Percentiles rank a stretch among this genome's conserved stretches.
phyloP scores from a whole-genome alignment of 2,329 filamentous ascomycete species.

The Fusarium continuum region DNA sequence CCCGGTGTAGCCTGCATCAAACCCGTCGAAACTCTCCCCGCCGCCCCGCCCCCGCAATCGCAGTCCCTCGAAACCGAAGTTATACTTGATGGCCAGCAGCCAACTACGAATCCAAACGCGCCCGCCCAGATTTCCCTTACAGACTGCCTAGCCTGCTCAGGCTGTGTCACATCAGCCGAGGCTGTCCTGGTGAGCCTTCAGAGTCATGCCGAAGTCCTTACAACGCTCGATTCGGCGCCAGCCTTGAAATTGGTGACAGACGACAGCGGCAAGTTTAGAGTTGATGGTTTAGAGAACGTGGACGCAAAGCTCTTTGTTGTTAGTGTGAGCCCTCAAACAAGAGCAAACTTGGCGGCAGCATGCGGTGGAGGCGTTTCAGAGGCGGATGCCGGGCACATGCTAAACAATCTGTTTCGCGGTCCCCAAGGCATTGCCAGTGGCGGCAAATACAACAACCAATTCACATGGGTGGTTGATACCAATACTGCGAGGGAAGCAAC shows the following conservation, averaged over 20 bases:
- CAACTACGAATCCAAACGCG: constrained; percentile 63
- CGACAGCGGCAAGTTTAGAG: constrained; percentile 47
- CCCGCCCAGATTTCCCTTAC: constrained; percentile 95
- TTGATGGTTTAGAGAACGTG: constrained; percentile 64
- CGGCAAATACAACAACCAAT: constrained; percentile 77
- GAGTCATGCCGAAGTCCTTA: constrained; percentile 90
- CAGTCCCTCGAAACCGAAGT: constrained; percentile 76
- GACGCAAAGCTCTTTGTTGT: constrained; percentile 86
- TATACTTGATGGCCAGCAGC: constrained; percentile 85
- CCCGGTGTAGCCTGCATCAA: constrained; percentile 98
- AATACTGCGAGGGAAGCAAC: constrained; percentile 83
- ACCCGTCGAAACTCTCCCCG: constrained; percentile 89
- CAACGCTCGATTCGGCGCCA: constrained; percentile 76
- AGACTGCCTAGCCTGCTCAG: constrained; percentile 96
- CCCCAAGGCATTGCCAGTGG: constrained; percentile 73
- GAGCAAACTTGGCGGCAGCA: constrained; percentile 88
- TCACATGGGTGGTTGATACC: constrained; percentile 91
- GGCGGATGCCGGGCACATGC: constrained; percentile 79
- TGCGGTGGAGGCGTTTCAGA: constrained; percentile 77
- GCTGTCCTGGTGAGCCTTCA: constrained; percentile 96
- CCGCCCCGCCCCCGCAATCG: constrained; percentile 52
- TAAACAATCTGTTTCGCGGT: constrained; percentile 78
- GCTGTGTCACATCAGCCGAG: constrained; percentile 96
- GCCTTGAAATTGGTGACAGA: constrained; percentile 54
- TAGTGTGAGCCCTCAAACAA: constrained; percentile 89